Base-by-base conservation (phyloP, 768 basidiomycete species). In the Postia placenta region DNA sequence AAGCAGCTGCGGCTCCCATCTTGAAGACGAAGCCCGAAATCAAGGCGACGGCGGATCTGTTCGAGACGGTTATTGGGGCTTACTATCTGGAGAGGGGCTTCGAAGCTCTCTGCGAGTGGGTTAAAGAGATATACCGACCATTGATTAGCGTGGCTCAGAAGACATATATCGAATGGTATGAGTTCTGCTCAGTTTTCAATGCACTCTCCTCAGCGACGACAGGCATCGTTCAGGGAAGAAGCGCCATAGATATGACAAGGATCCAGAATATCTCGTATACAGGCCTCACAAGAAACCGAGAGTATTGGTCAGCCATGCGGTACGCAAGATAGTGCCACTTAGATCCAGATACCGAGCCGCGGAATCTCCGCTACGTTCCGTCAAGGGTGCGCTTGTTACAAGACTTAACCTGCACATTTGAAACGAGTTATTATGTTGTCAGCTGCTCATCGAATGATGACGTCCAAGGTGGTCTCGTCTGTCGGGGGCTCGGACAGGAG, bases 11-110 rank as follows among this genome's bases (percentile, higher is more conserved):
- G 2, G 55, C 55, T 6, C 49, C 54, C 4, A 9, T 1, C 19
- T 5, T 42, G 40, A 61, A 61, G 49, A 27, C 52, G 15, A 45
- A 42, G 27, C 45, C 44, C 0, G 26, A 56, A 26, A 47, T 65
- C 14, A 77, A 74, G 56, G 65, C 63, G 11, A 71, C 62, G 5
- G 76, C 72, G 14, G 76, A 76, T 53, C 66, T 73, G 7, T 73
- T 74, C 55, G 74, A 76, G 55, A 69, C 71, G 11, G 67, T 75
- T 19, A 67, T 76, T 1, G 74, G 68, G n/a, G 68, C 67, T 4
- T 71, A 69, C 49, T 69, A 71, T 55, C 48, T 65, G 44, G 71
- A 76, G 48, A 51, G 58, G 33, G 73, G 75, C 3, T 63, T 67
- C 26, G 55, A 63, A 30, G 64, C 62, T 28, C 67, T 75, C 28